phyloP scores from a whole-genome alignment of 1,284 basidiomycete genomes.

The Leucoagaricus sp. region DNA sequence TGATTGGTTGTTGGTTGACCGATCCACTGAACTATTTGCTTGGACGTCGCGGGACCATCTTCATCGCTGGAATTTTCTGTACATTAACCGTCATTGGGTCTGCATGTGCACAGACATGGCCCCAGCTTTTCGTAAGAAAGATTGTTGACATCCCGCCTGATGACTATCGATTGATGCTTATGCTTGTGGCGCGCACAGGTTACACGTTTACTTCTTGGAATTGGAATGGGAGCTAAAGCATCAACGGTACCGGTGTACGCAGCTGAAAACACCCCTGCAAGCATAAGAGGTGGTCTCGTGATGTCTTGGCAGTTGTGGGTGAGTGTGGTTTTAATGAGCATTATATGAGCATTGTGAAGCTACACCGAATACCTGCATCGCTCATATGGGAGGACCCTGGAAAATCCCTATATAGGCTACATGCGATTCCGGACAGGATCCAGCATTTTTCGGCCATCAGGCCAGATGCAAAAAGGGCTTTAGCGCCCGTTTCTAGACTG shows the following conservation, averaged over 20 bases:
- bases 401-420: too few relatives aligned
- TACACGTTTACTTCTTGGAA: constrained; percentile 59
- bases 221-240: constrained; percentile 70
- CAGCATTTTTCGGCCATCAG: constrained; percentile 60
- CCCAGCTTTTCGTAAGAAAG: constrained; percentile 43
- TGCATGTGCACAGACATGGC: constrained; percentile 59
- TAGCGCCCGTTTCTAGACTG: too few relatives aligned
- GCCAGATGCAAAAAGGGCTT: too few relatives aligned
- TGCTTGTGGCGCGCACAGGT: constrained; percentile 29
- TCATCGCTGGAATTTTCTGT: constrained; percentile 62
- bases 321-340: constrained; percentile 22
- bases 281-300: constrained; percentile 69
- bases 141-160: neutral
- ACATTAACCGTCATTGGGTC: constrained; percentile 63
- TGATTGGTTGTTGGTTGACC: constrained; percentile 49
- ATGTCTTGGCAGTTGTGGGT: constrained; percentile 71
- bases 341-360: neutral
- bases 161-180: neutral
- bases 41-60: constrained; percentile 70
- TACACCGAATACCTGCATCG: neutral
- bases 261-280: constrained; percentile 62
- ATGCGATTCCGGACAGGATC: too few relatives aligned
- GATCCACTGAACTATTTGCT: constrained; percentile 52
- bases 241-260: constrained; percentile 64
- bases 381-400: constrained; percentile 18